Percentiles rank a stretch among this genome's conserved stretches.
These are phyloP conservation scores for Ceratocystis colombiana DNA, from an alignment of 2,329 filamentous ascomycete genomes.

Conservation along the genomic window DNA sequence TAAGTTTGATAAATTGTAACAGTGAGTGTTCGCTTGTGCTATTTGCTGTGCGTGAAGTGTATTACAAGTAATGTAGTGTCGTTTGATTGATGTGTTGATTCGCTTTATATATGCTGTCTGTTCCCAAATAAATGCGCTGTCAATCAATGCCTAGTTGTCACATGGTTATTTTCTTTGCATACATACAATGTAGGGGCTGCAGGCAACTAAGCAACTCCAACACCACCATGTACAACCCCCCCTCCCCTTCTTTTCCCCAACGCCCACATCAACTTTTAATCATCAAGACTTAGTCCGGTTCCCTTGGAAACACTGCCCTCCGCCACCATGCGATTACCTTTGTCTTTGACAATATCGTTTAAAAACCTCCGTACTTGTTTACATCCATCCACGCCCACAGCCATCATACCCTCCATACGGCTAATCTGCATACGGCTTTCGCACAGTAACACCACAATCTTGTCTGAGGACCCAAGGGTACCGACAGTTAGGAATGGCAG, in stretches of 20 bases:
- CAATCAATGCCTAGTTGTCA: background rate
- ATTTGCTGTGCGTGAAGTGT: background rate
- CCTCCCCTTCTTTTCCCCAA: too few species aligned
- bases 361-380: constrained; percentile 72
- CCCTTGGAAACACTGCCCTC: constrained; percentile 18
- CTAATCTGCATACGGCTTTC: constrained; percentile 78
- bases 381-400: constrained; percentile 84
- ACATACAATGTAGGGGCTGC: too few species aligned
- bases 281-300: constrained; percentile 4
- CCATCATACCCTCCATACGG: constrained; percentile 83
- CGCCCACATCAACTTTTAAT: background rate
- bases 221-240: too few species aligned
- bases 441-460: constrained; percentile 69
- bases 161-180: background rate
- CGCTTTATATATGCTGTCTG: constrained; percentile 1
- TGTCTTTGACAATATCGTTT: constrained; percentile 66
- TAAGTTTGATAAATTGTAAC: background rate
- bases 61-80: background rate
- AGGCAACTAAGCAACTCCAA: too few species aligned
- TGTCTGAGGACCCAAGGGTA: constrained; percentile 63
- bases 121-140: constrained; percentile 4
- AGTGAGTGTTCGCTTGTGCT: background rate
- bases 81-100: background rate
- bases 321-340: constrained; percentile 52
- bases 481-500: constrained; percentile 80